Evolutionary conservation across 1,139 yeast species (phyloP).

Genomic region (Geotrichum aggregatum): DNA sequence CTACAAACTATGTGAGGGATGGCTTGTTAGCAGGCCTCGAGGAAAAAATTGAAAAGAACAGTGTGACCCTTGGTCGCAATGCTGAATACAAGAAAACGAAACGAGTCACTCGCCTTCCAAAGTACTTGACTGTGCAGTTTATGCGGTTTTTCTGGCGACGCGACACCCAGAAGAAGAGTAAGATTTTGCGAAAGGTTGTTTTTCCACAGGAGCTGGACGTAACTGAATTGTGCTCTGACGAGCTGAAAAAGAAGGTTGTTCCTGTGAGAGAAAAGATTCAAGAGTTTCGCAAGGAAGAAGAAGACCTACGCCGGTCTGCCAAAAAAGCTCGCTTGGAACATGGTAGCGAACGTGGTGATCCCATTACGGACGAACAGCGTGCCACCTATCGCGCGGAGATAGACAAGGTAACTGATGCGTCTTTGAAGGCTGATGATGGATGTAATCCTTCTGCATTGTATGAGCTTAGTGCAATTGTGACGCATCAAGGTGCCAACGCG

Average conservation of each 20-base stretch:
- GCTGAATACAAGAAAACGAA: conserved; percentile 67
- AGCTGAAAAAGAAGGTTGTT: conserved; percentile 60
- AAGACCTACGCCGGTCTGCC: conserved; percentile 68
- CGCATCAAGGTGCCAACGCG: conserved; percentile 94
- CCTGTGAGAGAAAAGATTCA: conserved; percentile 74
- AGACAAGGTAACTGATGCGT: conserved; percentile 33
- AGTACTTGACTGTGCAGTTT: conserved; percentile 82
- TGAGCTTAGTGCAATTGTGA: conserved; percentile 74
- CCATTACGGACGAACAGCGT: conserved; percentile 38
- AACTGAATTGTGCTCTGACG: conserved; percentile 77
- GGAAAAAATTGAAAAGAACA: conserved; percentile 74
- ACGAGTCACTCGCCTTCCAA: conserved; percentile 76
- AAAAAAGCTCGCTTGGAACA: conserved; percentile 52
- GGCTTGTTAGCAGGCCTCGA: conserved; percentile 73
- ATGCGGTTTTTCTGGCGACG: conserved; percentile 95
- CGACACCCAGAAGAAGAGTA: conserved; percentile 84
- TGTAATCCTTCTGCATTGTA: conserved; percentile 87
- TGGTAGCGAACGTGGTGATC: conserved; percentile 37
- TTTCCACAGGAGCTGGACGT: conserved; percentile 92
- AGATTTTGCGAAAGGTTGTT: conserved; percentile 86
- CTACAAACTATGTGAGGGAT: conserved; percentile 83
- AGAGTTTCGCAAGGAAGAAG: conserved; percentile 69
- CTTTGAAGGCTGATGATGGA: conserved; percentile 45
- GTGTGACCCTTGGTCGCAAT: conserved; percentile 63
- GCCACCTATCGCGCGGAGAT: conserved; percentile 37